Conservation (phyloP, 2,329 filamentous ascomycete species). For the Gaeumannomyces sp. region DNA sequence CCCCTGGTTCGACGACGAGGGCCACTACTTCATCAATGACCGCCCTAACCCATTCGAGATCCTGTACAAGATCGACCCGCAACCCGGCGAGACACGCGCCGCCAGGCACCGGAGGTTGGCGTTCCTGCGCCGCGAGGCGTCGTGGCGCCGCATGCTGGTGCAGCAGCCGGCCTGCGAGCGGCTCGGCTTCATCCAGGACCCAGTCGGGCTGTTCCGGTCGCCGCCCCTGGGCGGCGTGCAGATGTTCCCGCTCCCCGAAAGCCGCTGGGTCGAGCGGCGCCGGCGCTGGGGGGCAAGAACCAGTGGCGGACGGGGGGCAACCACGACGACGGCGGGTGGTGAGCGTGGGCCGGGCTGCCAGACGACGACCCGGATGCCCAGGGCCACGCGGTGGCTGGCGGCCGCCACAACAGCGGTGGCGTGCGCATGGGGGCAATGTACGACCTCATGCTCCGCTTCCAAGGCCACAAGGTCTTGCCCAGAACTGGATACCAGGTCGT, state of each 20-base stretch:
- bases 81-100: not conserved
- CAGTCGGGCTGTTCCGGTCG: not conserved
- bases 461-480: not conserved
- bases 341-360: not conserved
- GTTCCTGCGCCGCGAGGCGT: not conserved
- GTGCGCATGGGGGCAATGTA: not conserved
- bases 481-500: not conserved
- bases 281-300: no score
- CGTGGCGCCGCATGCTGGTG: constrained; percentile 3
- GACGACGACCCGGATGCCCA: no score
- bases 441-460: not conserved
- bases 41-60: not conserved
- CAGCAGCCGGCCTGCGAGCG: constrained; percentile 1
- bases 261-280: no score
- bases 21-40: not conserved
- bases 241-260: not conserved
- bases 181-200: not conserved
- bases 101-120: no score
- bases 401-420: not conserved
- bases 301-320: no score
- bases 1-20: not conserved
- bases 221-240: not conserved
- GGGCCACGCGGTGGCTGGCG: no score
- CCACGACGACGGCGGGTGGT: not conserved
- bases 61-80: not conserved